A percentile compares a stretch with the other conserved stretches of the same genome.
Evolutionary conservation across 768 basidiomycete species (phyloP).

Genomic region (Coprinopsis strossmayeri): DNA sequence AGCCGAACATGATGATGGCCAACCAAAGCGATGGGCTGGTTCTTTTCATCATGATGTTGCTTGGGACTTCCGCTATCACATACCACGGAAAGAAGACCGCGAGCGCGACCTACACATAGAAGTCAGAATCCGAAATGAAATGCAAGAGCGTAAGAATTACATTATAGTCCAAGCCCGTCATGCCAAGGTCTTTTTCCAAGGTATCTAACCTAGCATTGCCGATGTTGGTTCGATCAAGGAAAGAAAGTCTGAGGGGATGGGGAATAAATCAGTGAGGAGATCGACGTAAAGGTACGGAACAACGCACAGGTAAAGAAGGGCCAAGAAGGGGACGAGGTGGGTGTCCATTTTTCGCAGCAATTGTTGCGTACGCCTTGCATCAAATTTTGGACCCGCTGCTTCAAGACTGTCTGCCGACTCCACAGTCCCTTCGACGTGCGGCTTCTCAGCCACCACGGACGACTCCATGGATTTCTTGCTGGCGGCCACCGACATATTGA

Average conservation of each 20-base stretch:
- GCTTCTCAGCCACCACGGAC: neutral
- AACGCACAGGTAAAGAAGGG: conserved; percentile 25
- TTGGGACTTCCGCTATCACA: conserved; percentile 26
- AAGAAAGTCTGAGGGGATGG: conserved; percentile 20
- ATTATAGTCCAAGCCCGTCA: conserved; percentile 24
- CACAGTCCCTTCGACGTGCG: neutral
- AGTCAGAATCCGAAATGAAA: neutral
- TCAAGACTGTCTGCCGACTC: neutral
- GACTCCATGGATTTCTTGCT: neutral
- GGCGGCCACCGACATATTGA: no score
- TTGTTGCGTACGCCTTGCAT: neutral
- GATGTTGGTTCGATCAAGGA: conserved; percentile 26
- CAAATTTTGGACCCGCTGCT: conserved; percentile 1
- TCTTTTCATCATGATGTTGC: conserved; percentile 28
- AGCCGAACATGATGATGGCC: conserved; percentile 24
- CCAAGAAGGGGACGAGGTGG: conserved; percentile 25
- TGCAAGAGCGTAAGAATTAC: conserved; percentile 9
- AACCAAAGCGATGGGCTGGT: conserved; percentile 28
- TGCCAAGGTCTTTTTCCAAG: conserved; percentile 20
- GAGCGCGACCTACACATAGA: conserved; percentile 17
- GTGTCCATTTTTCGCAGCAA: conserved; percentile 25
- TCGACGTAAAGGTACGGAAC: no score
- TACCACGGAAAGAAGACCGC: conserved; percentile 27
- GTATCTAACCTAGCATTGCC: conserved; percentile 26
- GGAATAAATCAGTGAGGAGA: no score